Evolutionary conservation across 257 asterid species (phyloP).

Genomic region (Jaltomata sinuosa): DNA sequence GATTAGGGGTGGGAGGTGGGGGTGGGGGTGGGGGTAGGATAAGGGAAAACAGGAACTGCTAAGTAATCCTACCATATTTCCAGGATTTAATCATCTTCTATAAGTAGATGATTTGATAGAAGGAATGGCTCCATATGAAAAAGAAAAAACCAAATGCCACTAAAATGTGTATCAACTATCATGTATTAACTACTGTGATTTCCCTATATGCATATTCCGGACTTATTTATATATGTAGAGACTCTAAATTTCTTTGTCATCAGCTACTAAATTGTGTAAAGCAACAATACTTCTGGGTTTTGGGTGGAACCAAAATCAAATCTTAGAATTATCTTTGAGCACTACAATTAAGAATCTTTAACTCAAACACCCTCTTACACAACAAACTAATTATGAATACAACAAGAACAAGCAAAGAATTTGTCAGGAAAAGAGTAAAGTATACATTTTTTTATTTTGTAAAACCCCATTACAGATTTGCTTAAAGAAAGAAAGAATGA

Average conservation of each 20-base stretch:
- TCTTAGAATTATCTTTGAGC: neutral
- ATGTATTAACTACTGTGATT: no score
- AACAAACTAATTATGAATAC: neutral
- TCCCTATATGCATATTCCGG: no score
- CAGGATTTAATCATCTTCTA: conserved; percentile 63
- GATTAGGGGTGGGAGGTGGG: no score
- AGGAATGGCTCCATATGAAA: conserved; percentile 87
- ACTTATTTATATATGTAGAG: neutral
- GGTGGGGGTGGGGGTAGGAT: neutral
- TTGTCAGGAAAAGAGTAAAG: neutral
- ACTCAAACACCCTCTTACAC: neutral
- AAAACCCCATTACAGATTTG: neutral
- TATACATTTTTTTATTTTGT: neutral
- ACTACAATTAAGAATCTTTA: neutral
- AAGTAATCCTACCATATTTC: conserved; percentile 44
- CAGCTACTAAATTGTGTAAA: neutral
- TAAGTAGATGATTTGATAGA: conserved; percentile 69
- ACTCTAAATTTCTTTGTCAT: neutral
- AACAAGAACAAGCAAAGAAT: neutral
- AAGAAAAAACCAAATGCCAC: conserved; percentile 4
- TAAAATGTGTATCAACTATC: neutral
- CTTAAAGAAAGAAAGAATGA: no score
- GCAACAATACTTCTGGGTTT: neutral
- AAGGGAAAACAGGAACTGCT: neutral
- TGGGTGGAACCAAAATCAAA: no score